Percentiles rank a stretch among this genome's conserved stretches.
Evolutionary conservation across 2,329 filamentous ascomycete species (phyloP).

Genomic region (Basipetospora sp.): DNA sequence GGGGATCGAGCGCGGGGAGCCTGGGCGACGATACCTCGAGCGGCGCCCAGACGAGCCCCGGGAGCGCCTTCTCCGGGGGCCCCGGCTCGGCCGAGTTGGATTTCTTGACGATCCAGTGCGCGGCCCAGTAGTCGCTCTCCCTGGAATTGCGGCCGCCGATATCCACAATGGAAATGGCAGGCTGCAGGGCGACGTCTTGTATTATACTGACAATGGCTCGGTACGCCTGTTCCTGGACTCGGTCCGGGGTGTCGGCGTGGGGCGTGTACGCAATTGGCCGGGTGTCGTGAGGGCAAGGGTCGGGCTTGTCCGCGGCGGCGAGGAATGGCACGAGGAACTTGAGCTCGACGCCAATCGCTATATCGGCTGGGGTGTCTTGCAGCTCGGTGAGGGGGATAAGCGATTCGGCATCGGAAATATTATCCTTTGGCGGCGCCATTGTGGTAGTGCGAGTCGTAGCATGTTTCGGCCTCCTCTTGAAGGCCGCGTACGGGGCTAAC

Average conservation of each 20-base stretch:
- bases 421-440: too few relatives aligned
- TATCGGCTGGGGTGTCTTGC: constrained; percentile 1
- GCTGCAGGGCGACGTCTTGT: constrained; percentile 9
- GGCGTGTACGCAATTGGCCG: constrained; percentile 3
- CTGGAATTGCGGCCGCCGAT: constrained; percentile 11
- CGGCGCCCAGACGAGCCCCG: constrained; percentile 19
- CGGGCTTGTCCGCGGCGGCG: background rate
- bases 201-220: constrained; percentile 14
- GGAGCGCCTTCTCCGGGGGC: constrained; percentile 12
- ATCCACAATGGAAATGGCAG: constrained; percentile 16
- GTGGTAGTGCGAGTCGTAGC: too few relatives aligned
- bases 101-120: constrained; percentile 25
- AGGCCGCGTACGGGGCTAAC: too few relatives aligned
- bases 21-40: constrained; percentile 25
- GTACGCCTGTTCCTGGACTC: constrained; percentile 12
- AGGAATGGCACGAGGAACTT: constrained; percentile 19
- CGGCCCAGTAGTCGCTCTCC: constrained; percentile 21
- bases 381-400: background rate
- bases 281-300: constrained; percentile 6
- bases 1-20: constrained; percentile 14
- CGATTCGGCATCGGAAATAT: too few relatives aligned
- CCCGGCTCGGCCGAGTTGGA: constrained; percentile 23
- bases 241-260: constrained; percentile 2
- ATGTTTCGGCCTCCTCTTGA: too few relatives aligned
- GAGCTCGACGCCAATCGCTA: constrained; percentile 17